Conservation (phyloP, 2,329 filamentous ascomycete genomes). For the Pyrenochaeta sp. region DNA sequence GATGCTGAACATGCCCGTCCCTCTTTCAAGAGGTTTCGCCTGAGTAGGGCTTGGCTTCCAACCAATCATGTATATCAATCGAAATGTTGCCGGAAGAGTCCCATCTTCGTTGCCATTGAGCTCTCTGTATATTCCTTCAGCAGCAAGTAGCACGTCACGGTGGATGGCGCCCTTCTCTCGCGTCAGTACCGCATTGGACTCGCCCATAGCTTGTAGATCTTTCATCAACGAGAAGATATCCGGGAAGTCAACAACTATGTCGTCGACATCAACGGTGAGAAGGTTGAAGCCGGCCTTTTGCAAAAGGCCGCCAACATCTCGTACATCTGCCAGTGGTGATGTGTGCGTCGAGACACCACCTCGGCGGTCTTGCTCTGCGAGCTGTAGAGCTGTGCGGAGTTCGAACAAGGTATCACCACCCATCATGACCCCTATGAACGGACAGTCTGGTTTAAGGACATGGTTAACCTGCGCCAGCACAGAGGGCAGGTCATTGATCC, state of each 20-base stretch:
- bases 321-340: constrained; percentile 89
- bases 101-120: constrained; percentile 79
- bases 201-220: constrained; percentile 95
- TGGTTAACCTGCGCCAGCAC: constrained; percentile 85
- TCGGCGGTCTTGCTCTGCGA: constrained; percentile 87
- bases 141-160: constrained; percentile 85
- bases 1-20: constrained; percentile 85
- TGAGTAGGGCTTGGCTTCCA: constrained; percentile 90
- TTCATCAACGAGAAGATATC: constrained; percentile 89
- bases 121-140: constrained; percentile 86
- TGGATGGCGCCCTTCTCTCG: constrained; percentile 79
- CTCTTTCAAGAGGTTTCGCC: constrained; percentile 79
- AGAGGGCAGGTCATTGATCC: constrained; percentile 95
- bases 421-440: constrained; percentile 95
- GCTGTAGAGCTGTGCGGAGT: constrained; percentile 88
- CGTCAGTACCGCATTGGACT: constrained; percentile 87
- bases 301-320: constrained; percentile 87
- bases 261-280: constrained; percentile 95
- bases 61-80: constrained; percentile 98
- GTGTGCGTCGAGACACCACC: constrained; percentile 93
- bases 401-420: constrained; percentile 95
- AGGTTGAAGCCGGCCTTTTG: constrained; percentile 92
- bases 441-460: constrained; percentile 85
- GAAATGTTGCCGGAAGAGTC: constrained; percentile 82
- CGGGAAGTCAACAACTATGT: constrained; percentile 95